Evolutionary conservation across 805 yeast species (phyloP), one percentile per base, ranked within the genome.

Genomic region (Cyberlindnera bimundalis): DNA sequence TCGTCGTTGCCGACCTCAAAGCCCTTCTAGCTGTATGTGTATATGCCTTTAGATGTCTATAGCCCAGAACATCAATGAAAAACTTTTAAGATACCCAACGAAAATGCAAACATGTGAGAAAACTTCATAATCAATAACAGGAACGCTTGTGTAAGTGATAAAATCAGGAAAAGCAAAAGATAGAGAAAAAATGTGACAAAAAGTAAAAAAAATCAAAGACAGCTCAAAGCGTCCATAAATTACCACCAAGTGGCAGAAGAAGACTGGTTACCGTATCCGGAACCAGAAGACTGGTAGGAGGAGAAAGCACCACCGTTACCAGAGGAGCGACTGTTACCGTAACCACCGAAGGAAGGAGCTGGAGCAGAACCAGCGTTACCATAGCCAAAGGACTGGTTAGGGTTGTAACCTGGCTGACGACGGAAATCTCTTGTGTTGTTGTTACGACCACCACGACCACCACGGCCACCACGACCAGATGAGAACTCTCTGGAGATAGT

Each of bases 401-500:
- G 42, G 45, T 45, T 59, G 43, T 38, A 42, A 24, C 52, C 52
- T 25, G 47, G 46, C 36, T 48, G 52, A 37, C 72, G 72, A 64
- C 81, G 74, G 71, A 63, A 72, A 59, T 76, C 81, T 52, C 78
- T 72, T 50, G 62, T 66, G 47, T 61, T 64, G 46, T 50, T 56
- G 50, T 57, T 47, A 48, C 72, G 66, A 50, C 66, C 60, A 43
- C 72, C 67, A 43, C 78, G 70, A 42, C 70, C 58, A 40, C 79
- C 71, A 51, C 81, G 40, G 51, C 81, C 71, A 47, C 80, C 72
- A 45, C 85, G 77, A 47, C 79, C 74, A 55, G 70, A 70, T 36
- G 79, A 65, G 42, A 76, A 66, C 71, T 89, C 97, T 71, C 95
- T 84, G 45, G 85, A 73, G 53, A 89, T 79, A 48, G 81, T 77